Conservation (phyloP, 306 rosid species). For the Pyrus pyrifolia region DNA sequence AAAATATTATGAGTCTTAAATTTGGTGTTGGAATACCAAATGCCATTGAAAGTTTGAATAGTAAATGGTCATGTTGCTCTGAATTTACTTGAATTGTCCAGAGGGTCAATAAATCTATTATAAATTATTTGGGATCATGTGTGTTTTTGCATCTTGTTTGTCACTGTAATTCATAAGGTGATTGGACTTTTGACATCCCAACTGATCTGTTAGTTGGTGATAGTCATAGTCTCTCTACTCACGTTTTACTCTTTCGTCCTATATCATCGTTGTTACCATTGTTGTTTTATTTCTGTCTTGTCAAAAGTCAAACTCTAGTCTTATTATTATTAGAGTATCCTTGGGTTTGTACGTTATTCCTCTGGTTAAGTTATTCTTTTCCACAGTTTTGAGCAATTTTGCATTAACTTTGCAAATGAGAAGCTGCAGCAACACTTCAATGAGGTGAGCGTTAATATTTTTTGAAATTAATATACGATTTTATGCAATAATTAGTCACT, state of each 20-base stretch:
- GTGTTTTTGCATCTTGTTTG: neutral
- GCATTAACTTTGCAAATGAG: slow-evolving; percentile 98
- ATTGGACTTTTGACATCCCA: neutral
- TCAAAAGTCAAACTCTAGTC: neutral
- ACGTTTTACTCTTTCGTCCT: neutral
- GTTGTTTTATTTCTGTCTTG: neutral
- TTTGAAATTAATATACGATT: neutral
- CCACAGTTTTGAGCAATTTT: slow-evolving; percentile 95
- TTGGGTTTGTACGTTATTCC: neutral
- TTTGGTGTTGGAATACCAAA: neutral
- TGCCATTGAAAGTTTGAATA: neutral
- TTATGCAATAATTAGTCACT: neutral
- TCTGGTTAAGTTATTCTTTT: slow-evolving; percentile 16
- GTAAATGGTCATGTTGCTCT: neutral
- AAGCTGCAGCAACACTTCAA: slow-evolving; percentile 98
- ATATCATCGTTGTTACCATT: neutral
- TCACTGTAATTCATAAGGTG: neutral
- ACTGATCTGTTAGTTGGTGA: neutral
- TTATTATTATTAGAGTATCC: neutral
- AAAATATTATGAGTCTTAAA: neutral
- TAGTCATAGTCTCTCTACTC: neutral
- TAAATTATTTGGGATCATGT: neutral
- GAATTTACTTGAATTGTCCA: neutral
- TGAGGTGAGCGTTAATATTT: slow-evolving; percentile 50
- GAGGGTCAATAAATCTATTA: neutral